Conservation (phyloP, 805 yeast species). For the Grigorovia yakushimaensis region DNA sequence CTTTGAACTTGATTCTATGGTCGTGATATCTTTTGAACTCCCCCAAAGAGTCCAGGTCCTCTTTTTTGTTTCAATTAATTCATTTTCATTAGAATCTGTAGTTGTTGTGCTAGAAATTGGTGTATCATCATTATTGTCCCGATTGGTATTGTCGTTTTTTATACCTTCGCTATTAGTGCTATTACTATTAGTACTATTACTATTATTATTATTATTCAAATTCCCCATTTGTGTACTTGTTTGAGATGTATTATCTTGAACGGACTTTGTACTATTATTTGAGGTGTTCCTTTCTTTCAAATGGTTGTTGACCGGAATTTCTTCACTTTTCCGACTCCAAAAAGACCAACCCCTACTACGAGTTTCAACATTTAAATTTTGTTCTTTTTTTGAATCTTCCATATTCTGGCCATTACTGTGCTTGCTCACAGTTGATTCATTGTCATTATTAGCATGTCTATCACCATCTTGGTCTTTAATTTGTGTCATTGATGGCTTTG, state of each 20-base stretch:
- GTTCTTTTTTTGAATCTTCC: background rate
- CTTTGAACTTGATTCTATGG: background rate
- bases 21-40: background rate
- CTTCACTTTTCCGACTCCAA: constrained; percentile 9
- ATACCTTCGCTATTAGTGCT: background rate
- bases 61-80: background rate
- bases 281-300: background rate
- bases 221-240: background rate
- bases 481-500: background rate
- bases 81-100: background rate
- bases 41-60: constrained; percentile 11
- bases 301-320: background rate
- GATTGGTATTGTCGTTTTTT: background rate
- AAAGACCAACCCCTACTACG: constrained; percentile 16
- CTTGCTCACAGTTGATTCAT: background rate
- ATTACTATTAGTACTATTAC: background rate
- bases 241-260: background rate
- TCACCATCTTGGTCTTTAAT: background rate
- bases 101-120: background rate
- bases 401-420: background rate
- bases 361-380: background rate
- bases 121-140: constrained; percentile 1
- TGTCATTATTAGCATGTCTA: background rate
- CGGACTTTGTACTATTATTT: too few species aligned
- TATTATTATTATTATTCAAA: background rate